A percentile compares a stretch with the other conserved stretches of the same genome.
Evolutionary conservation across 2,329 filamentous ascomycete species (phyloP).

Genomic region (Cyanodermella asteris): DNA sequence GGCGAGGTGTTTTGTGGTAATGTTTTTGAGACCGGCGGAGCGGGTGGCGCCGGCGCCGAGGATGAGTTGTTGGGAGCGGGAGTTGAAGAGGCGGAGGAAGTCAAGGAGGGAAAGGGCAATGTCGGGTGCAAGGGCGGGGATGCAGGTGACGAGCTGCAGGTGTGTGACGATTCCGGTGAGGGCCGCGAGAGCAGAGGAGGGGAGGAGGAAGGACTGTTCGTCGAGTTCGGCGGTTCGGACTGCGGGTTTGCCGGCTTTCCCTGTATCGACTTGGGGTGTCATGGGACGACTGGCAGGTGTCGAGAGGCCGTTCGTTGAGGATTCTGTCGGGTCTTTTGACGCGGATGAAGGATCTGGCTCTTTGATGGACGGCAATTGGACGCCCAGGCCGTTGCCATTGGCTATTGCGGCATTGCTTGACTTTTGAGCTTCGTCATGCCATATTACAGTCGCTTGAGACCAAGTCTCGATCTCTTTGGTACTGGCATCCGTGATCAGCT

Average conservation of each 20-base stretch:
- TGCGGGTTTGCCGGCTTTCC: slow-evolving; percentile 33
- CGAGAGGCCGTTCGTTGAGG: slow-evolving; percentile 17
- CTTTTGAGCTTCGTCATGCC: slow-evolving; percentile 19
- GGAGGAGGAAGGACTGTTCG: slow-evolving; percentile 65
- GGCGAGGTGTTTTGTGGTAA: slow-evolving; percentile 85
- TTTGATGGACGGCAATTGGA: too few relatives aligned
- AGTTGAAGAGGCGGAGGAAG: slow-evolving; percentile 86
- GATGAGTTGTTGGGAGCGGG: slow-evolving; percentile 85
- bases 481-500: slow-evolving; percentile 35
- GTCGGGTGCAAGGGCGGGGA: slow-evolving; percentile 74
- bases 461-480: slow-evolving; percentile 34
- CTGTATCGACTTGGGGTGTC: slow-evolving; percentile 6
- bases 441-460: slow-evolving; percentile 27
- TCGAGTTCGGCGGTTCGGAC: slow-evolving; percentile 56
- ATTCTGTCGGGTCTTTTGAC: slow-evolving; percentile 7
- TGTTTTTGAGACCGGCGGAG: slow-evolving; percentile 80
- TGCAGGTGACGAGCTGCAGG: slow-evolving; percentile 58
- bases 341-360: too few relatives aligned
- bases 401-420: slow-evolving; percentile 7
- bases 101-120: slow-evolving; percentile 60
- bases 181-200: slow-evolving; percentile 61
- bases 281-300: slow-evolving; percentile 14
- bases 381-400: slow-evolving; percentile 9
- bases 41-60: slow-evolving; percentile 79
- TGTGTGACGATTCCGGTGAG: slow-evolving; percentile 65